Conservation (phyloP, 805 yeast species). For the Candida oleophila region DNA sequence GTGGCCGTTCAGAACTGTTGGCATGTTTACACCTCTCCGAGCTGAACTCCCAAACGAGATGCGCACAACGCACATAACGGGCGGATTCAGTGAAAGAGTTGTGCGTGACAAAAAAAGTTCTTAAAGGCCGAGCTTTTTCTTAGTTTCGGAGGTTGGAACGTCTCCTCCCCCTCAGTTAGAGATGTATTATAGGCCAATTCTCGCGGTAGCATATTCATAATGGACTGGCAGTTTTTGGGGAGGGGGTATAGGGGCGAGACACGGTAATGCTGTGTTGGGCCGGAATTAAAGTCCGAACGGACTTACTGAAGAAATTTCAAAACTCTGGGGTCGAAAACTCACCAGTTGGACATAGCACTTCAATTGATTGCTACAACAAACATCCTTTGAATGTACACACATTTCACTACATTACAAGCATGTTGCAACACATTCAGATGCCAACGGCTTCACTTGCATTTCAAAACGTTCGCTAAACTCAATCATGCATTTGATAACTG, state of each 20-base stretch:
- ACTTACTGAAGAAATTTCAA: background rate
- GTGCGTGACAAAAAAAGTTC: background rate
- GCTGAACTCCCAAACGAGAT: no score
- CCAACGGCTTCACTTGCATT: background rate
- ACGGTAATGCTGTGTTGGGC: background rate
- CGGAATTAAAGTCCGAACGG: background rate
- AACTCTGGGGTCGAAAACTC: no score
- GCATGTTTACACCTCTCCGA: no score
- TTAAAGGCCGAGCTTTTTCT: background rate
- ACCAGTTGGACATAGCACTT: no score
- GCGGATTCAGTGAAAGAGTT: background rate
- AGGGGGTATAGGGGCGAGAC: background rate
- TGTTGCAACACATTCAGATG: background rate
- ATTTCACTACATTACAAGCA: no score
- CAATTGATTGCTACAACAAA: no score
- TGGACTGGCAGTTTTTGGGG: background rate
- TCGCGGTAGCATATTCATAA: background rate
- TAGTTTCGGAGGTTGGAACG: conserved; percentile 2
- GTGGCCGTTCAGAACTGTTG: no score
- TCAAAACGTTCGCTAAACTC: background rate
- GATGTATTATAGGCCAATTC: background rate
- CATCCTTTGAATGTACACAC: no score
- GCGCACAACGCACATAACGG: no score
- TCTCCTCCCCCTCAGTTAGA: background rate
- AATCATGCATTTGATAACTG: background rate